Conservation (phyloP, 768 basidiomycete genomes). For the Russula ochroleuca region DNA sequence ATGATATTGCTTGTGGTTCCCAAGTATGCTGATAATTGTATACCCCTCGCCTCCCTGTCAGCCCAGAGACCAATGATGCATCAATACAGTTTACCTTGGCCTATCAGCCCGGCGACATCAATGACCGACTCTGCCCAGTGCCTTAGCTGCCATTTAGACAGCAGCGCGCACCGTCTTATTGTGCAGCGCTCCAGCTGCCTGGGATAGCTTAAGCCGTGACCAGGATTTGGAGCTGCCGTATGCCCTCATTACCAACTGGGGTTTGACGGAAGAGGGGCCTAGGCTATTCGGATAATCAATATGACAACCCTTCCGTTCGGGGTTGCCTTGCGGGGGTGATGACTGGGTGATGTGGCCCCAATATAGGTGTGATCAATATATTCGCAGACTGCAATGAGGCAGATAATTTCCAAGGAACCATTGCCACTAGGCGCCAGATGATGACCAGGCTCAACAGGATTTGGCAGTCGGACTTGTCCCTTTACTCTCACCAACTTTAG, state of each 20-base stretch:
- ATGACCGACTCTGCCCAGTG: not conserved
- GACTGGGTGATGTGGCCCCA: not conserved
- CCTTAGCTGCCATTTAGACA: not conserved
- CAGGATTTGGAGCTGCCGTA: not conserved
- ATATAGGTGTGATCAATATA: not conserved
- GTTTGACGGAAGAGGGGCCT: not conserved
- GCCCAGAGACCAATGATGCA: not conserved
- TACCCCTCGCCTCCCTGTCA: not conserved
- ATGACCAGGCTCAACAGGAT: not conserved
- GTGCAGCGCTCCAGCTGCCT: not conserved
- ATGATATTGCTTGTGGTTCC: no score
- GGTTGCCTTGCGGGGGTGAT: not conserved
- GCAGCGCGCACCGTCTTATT: not conserved
- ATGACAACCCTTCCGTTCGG: not conserved
- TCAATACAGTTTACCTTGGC: no score
- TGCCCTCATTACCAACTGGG: no score
- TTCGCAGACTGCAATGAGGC: not conserved
- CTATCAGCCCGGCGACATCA: not conserved
- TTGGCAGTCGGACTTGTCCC: not conserved
- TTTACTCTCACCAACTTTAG: not conserved
- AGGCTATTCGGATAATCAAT: not conserved
- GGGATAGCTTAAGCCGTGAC: not conserved
- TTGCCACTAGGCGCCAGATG: not conserved
- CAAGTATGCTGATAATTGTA: not conserved
- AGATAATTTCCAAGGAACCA: slow-evolving; percentile 1